Percentiles rank a stretch among this genome's conserved stretches.
These are phyloP conservation scores for Trichomonas vaginalis DNA, from an alignment of 208 protist species.

Conservation along the genomic window DNA sequence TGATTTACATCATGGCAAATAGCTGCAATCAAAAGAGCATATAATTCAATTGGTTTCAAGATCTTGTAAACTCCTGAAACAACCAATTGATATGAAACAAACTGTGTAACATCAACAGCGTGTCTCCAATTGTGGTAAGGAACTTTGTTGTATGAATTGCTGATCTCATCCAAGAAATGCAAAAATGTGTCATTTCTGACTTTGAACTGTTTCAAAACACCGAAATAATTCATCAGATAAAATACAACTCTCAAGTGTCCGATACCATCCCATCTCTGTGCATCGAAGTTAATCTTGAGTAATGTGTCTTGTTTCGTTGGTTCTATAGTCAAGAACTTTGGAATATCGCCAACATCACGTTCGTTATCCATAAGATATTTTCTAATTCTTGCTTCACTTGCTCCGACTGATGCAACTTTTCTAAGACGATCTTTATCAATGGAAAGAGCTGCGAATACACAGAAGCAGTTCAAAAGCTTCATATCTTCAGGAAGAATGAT, in stretches of 20 bases:
- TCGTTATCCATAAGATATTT: background rate
- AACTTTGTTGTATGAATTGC: slow-evolving; percentile 28
- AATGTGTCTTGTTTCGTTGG: background rate
- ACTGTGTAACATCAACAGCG: slow-evolving; percentile 51
- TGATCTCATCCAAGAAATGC: background rate
- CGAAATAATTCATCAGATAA: background rate
- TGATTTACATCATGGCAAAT: slow-evolving; percentile 83
- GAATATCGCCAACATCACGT: background rate
- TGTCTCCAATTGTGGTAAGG: slow-evolving; percentile 56
- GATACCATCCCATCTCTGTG: background rate
- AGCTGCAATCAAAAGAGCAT: slow-evolving; percentile 60
- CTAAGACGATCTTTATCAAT: background rate
- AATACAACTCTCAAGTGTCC: background rate
- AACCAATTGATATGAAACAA: slow-evolving; percentile 35
- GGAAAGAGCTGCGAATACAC: background rate
- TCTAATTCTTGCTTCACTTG: background rate
- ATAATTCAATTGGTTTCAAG: slow-evolving; percentile 49
- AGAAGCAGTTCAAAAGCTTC: background rate
- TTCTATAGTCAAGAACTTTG: background rate
- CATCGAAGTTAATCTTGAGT: background rate
- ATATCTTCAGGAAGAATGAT: background rate
- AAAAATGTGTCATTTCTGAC: background rate
- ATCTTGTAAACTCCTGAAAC: slow-evolving; percentile 43
- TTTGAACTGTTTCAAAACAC: slow-evolving; percentile 13
- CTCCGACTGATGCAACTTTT: background rate